These are phyloP conservation scores for Penicillium rolfsii DNA, from an alignment of 2,329 filamentous ascomycete species.

Conservation along the genomic window DNA sequence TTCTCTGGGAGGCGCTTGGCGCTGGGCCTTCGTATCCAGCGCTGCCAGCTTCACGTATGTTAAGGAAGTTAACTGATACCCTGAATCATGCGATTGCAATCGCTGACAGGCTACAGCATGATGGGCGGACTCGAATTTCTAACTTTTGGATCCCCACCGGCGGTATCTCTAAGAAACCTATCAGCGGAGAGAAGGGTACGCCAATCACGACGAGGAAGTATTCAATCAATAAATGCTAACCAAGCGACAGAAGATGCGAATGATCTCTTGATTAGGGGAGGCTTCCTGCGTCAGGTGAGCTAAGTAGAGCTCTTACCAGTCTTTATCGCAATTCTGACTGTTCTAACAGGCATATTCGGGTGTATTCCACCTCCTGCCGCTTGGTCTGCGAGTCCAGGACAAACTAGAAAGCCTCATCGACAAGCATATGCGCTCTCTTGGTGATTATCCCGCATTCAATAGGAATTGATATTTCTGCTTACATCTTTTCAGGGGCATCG, in stretches of 20 bases:
- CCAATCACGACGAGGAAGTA: slow-evolving; percentile 29
- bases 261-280: slow-evolving; percentile 68
- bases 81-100: slow-evolving; percentile 6
- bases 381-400: slow-evolving; percentile 83
- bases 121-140: slow-evolving; percentile 66
- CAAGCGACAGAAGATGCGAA: slow-evolving; percentile 59
- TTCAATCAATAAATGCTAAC: slow-evolving; percentile 36
- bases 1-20: slow-evolving; percentile 22
- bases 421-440: slow-evolving; percentile 79
- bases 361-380: slow-evolving; percentile 86
- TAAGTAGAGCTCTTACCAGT: neutral
- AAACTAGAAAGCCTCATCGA: slow-evolving; percentile 87
- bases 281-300: slow-evolving; percentile 71
- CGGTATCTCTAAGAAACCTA: slow-evolving; percentile 61
- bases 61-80: slow-evolving; percentile 3
- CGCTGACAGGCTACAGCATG: slow-evolving; percentile 47
- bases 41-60: slow-evolving; percentile 46
- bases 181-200: slow-evolving; percentile 52
- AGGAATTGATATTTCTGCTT: neutral
- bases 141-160: slow-evolving; percentile 79
- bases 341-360: slow-evolving; percentile 73
- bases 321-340: neutral
- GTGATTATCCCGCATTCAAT: slow-evolving; percentile 48
- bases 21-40: slow-evolving; percentile 26
- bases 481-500: slow-evolving; percentile 23